Evolutionary conservation across 179 eudicot genomes (phyloP).

Genomic region (Amaranthus tricolor): DNA sequence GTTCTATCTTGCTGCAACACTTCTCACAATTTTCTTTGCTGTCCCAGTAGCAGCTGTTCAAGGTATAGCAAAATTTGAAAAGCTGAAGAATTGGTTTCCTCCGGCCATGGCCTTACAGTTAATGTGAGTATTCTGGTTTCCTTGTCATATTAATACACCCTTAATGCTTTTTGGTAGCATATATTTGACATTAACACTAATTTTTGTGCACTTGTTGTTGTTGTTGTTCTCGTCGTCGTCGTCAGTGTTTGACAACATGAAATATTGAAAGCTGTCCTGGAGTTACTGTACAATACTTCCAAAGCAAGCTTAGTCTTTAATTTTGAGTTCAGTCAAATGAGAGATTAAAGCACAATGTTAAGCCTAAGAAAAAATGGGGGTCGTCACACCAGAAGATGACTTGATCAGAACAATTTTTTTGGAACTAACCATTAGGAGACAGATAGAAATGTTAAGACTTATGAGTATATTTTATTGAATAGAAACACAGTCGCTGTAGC

Average conservation of each 20-base stretch:
- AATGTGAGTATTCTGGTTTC: constrained; percentile 48
- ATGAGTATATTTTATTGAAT: neutral
- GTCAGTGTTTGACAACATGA: too few species aligned
- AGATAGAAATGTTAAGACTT: neutral
- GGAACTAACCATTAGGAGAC: neutral
- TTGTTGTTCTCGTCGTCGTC: too few species aligned
- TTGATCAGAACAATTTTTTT: neutral
- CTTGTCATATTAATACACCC: neutral
- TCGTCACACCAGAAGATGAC: neutral
- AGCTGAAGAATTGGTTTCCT: constrained; percentile 87
- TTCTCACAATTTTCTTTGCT: constrained; percentile 83
- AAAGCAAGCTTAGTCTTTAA: too few species aligned
- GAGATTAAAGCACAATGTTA: too few species aligned
- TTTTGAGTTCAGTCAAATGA: too few species aligned
- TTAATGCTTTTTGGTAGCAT: neutral
- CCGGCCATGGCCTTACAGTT: constrained; percentile 80
- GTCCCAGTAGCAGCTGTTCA: constrained; percentile 91
- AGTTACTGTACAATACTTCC: too few species aligned
- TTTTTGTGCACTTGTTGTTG: too few species aligned
- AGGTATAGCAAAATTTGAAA: constrained; percentile 86
- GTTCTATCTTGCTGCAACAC: constrained; percentile 54
- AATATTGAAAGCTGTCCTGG: too few species aligned
- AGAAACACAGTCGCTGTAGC: neutral
- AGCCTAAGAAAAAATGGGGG: too few species aligned
- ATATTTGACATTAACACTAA: neutral